Base-by-base conservation (phyloP, 2,329 filamentous ascomycete species). In the Alternaria tenuissima region DNA sequence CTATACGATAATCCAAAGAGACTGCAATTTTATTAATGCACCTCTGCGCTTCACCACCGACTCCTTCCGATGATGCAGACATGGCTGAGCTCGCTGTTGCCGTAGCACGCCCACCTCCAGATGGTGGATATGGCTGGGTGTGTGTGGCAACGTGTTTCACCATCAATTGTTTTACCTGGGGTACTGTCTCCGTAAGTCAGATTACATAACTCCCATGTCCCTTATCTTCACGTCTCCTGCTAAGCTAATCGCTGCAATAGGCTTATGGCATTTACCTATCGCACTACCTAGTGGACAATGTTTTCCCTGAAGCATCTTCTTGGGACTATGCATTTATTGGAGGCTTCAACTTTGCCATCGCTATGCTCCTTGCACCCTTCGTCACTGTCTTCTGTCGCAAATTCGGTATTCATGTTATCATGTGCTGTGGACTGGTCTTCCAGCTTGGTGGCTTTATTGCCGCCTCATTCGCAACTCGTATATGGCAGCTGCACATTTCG, bases 181-280 rank as follows among this genome's bases (percentile, higher is more conserved):
- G 66, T 11, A 61, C 66, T 3, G 66, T 70, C 24, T 65, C 62
- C 4, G 67, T 68, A 59, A 54, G 42, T 32, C 8, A 30, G 11
- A 11, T 11, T 7, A 30, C 9, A 11, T 4, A 5, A 30, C 11
- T 30, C 28, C 28, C 28, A 12, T 11, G 28, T 26, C 24, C 24
- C 9, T 30, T 30, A 30, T 9, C 28, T 30, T 30, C 28, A 42
- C 2, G 22, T 39, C 51, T 32, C 12, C 11, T 24, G 20, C 14
- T 12, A 14, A 3, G 22, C 39, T 42, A 38, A 16, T 24, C 9
- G 39, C 24, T 24, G 20, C 3, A 32, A 4, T 36, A 65, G 67
- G 65, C 67, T 20, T 83, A 80, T 57, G 80, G 80, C 38, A 77
- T 83, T 14, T 83, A 81, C 56, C 74, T 83, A 0, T 74, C 77